Evolutionary conservation across 2,329 filamentous ascomycete genomes (phyloP).

Genomic region (Bipolaris victoriae): DNA sequence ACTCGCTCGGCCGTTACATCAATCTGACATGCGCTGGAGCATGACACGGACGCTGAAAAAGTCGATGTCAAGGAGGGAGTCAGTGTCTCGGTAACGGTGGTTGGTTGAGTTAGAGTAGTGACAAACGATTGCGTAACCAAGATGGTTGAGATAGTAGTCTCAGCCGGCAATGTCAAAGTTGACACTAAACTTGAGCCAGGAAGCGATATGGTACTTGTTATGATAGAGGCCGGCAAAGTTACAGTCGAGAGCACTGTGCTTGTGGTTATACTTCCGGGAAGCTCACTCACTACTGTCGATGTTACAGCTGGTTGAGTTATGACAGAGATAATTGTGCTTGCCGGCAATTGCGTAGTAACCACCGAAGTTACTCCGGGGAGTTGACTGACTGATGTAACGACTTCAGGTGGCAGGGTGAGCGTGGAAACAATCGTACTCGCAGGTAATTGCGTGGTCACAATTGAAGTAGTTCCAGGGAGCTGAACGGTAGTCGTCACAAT

Average conservation of each 20-base stretch:
- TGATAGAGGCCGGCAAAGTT: constrained; percentile 19
- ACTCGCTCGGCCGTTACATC: constrained; percentile 40
- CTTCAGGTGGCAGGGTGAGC: constrained; percentile 23
- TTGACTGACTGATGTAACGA: constrained; percentile 23
- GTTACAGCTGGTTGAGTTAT: constrained; percentile 21
- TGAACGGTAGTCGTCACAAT: constrained; percentile 25
- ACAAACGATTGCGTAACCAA: constrained; percentile 25
- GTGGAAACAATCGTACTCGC: constrained; percentile 16
- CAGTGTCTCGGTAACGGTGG: constrained; percentile 21
- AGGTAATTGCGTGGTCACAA: constrained; percentile 11
- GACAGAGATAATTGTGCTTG: constrained; percentile 15
- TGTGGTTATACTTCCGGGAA: constrained; percentile 27
- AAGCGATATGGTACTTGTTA: constrained; percentile 14
- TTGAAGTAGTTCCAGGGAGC: constrained; percentile 6
- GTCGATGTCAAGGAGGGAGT: constrained; percentile 13
- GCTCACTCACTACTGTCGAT: constrained; percentile 8
- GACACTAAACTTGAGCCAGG: constrained; percentile 19
- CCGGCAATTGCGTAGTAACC: constrained; percentile 14
- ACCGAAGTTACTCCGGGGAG: constrained; percentile 22
- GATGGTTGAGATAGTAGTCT: constrained; percentile 27
- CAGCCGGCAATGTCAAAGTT: constrained; percentile 36
- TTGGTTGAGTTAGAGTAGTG: constrained; percentile 27
- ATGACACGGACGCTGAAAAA: constrained; percentile 27
- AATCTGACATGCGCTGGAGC: constrained; percentile 38
- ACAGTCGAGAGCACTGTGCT: constrained; percentile 30